These are phyloP conservation scores for Arthrobotrys iridis DNA, from an alignment of 2,329 filamentous ascomycete genomes.

Conservation along the genomic window DNA sequence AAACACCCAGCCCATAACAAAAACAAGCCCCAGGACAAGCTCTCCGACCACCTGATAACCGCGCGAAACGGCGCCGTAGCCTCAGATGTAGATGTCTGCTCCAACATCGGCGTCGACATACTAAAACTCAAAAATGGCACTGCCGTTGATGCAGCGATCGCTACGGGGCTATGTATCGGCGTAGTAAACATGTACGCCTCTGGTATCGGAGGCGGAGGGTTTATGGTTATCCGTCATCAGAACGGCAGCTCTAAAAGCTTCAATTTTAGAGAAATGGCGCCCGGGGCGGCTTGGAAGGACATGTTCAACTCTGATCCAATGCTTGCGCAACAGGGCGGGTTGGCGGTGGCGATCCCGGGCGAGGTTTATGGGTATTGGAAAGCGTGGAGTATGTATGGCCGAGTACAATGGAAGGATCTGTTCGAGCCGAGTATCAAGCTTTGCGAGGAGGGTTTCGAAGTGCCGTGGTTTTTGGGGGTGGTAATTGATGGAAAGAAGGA, in stretches of 20 bases:
- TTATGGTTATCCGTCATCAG: constrained; percentile 56
- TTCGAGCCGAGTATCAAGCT: constrained; percentile 56
- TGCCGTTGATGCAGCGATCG: constrained; percentile 57
- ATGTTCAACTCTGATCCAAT: constrained; percentile 56
- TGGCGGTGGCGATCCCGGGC: constrained; percentile 56
- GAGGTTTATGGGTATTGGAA: constrained; percentile 57
- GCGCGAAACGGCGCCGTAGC: constrained; percentile 56
- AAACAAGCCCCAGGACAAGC: not conserved
- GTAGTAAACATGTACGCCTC: constrained; percentile 56
- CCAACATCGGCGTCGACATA: constrained; percentile 56
- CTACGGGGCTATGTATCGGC: constrained; percentile 57
- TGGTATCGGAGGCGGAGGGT: constrained; percentile 58
- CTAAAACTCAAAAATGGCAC: constrained; percentile 56
- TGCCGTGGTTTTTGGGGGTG: constrained; percentile 49
- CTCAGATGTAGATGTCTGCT: constrained; percentile 57
- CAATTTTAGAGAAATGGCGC: constrained; percentile 58
- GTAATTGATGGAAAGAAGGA: constrained; percentile 44
- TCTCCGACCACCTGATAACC: constrained; percentile 46
- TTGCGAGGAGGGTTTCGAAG: constrained; percentile 52
- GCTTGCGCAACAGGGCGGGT: constrained; percentile 55
- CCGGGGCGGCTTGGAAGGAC: constrained; percentile 53
- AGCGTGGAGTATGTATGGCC: constrained; percentile 56
- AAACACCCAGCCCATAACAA: not conserved
- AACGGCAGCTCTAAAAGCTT: constrained; percentile 55
- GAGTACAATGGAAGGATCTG: constrained; percentile 56